Evolutionary conservation across 2,329 filamentous ascomycete genomes (phyloP).

Genomic region (Hymenoscyphus albidus): DNA sequence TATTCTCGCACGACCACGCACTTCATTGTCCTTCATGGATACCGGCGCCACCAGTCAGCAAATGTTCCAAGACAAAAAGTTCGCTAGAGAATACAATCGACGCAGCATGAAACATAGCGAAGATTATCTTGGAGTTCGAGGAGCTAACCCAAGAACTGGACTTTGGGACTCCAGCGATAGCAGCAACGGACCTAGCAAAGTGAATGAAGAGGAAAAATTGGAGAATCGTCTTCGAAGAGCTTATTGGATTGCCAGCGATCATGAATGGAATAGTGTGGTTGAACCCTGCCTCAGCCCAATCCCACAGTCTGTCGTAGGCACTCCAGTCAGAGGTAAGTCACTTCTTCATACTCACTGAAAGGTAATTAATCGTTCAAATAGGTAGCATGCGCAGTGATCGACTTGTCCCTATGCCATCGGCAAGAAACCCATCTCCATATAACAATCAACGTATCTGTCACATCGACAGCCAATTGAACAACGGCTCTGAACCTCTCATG

Average conservation of each 20-base stretch:
- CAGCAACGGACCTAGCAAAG: conserved; percentile 26
- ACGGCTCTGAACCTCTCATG: conserved; percentile 11
- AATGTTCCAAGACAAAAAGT: conserved; percentile 21
- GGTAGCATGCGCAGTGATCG: conserved; percentile 18
- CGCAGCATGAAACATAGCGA: conserved; percentile 50
- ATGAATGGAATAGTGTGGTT: conserved; percentile 34
- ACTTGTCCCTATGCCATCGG: conserved; percentile 22
- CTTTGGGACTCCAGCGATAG: conserved; percentile 49
- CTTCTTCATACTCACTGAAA: conserved; percentile 38
- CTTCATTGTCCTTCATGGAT: background rate
- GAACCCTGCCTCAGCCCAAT: conserved; percentile 42
- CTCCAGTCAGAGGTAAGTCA: conserved; percentile 18
- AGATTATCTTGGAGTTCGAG: conserved; percentile 57
- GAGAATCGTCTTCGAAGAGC: conserved; percentile 38
- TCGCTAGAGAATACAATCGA: conserved; percentile 37
- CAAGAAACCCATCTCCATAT: conserved; percentile 16
- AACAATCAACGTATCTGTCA: conserved; percentile 5
- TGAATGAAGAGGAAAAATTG: conserved; percentile 46
- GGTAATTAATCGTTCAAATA: conserved; percentile 4
- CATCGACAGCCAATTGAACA: conserved; percentile 18
- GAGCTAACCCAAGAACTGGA: conserved; percentile 54
- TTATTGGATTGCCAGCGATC: conserved; percentile 36
- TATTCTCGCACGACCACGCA: conserved; percentile 4
- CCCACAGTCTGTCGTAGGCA: conserved; percentile 19
- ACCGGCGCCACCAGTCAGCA: conserved; percentile 11